Percentiles rank a stretch among this genome's conserved stretches.
Conservation (phyloP, 257 asterid species). For the Solanum medicagineum region DNA sequence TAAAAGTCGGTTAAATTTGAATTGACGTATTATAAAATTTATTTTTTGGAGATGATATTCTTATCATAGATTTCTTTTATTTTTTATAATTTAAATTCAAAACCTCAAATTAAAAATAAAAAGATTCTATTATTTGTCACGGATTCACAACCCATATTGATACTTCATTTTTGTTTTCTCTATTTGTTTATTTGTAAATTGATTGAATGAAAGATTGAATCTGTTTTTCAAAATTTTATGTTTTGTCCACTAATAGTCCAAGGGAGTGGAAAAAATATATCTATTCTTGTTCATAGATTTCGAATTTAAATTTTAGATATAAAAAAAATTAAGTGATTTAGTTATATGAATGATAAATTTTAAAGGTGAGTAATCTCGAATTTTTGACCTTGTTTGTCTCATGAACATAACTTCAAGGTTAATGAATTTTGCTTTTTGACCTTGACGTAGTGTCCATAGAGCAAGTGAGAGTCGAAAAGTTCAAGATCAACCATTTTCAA, state of each 20-base stretch:
- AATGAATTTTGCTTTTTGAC: not conserved
- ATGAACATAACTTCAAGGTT: not conserved
- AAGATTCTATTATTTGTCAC: not conserved
- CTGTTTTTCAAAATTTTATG: not conserved
- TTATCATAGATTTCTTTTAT: rapidly evolving
- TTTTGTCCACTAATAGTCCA: not conserved
- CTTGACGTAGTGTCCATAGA: not conserved
- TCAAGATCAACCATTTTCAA: not conserved
- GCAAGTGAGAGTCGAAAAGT: not conserved
- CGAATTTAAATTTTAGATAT: not conserved
- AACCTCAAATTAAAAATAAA: rapidly evolving
- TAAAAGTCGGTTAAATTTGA: not conserved
- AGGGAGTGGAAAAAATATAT: not conserved
- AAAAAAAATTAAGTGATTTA: not conserved
- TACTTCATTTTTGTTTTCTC: not conserved
- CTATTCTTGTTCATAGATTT: not conserved
- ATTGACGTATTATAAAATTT: not conserved
- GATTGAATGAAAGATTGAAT: not conserved
- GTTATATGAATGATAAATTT: not conserved
- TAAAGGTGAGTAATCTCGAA: not conserved
- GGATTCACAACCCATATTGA: not conserved
- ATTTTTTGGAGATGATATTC: rapidly evolving
- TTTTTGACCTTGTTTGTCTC: not conserved
- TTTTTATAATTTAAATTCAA: not conserved
- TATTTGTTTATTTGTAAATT: not conserved